Evolutionary conservation across 2,329 filamentous ascomycete species (phyloP).

Genomic region (Thielaviopsis punctulata): DNA sequence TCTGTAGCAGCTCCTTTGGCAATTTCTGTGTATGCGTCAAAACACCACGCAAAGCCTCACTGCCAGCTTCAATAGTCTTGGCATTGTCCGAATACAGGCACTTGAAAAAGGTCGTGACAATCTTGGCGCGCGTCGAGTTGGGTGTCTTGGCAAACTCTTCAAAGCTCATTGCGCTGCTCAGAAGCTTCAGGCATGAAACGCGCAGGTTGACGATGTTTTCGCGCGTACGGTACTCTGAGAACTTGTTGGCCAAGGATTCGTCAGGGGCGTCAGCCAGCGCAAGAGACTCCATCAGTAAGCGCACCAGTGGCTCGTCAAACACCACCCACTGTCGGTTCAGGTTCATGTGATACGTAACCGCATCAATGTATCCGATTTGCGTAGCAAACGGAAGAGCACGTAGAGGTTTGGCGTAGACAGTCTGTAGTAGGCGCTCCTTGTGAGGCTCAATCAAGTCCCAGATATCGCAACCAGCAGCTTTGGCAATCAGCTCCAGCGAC

Average conservation of each 20-base stretch:
- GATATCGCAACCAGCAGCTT: slow-evolving; percentile 59
- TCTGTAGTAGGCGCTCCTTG: slow-evolving; percentile 73
- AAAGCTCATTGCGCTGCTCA: slow-evolving; percentile 86
- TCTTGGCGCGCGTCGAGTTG: slow-evolving; percentile 42
- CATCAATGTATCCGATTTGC: slow-evolving; percentile 97
- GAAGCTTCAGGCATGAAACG: slow-evolving; percentile 80
- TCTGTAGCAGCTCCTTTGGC: slow-evolving; percentile 88
- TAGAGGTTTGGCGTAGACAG: slow-evolving; percentile 89
- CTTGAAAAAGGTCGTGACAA: slow-evolving; percentile 95
- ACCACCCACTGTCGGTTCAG: slow-evolving; percentile 77
- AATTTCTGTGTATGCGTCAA: slow-evolving; percentile 78
- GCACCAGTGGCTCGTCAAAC: slow-evolving; percentile 82
- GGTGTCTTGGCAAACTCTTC: slow-evolving; percentile 73
- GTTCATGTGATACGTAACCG: slow-evolving; percentile 85
- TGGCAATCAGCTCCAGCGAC: slow-evolving; percentile 65
- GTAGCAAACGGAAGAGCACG: slow-evolving; percentile 83
- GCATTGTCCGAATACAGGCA: slow-evolving; percentile 85
- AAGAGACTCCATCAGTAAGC: slow-evolving; percentile 81
- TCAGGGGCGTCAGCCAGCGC: slow-evolving; percentile 90
- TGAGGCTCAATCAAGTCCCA: slow-evolving; percentile 81
- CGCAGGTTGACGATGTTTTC: slow-evolving; percentile 82
- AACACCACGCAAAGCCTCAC: slow-evolving; percentile 74
- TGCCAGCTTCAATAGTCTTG: slow-evolving; percentile 84
- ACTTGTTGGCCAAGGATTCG: slow-evolving; percentile 81
- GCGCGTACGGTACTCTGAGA: slow-evolving; percentile 84